phyloP scores from a whole-genome alignment of 1,139 yeast genomes.

The Suhomyces chickasaworum region DNA sequence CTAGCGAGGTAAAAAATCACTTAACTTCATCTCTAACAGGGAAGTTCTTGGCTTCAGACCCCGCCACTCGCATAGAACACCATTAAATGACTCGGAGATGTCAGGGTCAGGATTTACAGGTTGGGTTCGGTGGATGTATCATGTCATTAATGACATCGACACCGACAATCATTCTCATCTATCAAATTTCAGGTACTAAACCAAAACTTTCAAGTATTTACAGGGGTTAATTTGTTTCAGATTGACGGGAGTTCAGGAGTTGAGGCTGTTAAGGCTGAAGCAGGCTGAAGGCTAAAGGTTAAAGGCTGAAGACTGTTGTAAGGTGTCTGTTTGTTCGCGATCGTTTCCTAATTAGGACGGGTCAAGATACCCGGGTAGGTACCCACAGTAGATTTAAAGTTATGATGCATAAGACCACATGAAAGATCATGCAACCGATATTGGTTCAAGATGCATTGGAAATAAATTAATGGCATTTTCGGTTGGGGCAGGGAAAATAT shows the following conservation, averaged over 20 bases:
- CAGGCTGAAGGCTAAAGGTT: too few species aligned
- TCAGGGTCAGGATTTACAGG: background rate
- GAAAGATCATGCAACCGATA: constrained; percentile 1
- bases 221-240: too few species aligned
- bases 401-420: background rate
- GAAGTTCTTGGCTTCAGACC: background rate
- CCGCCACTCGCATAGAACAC: background rate
- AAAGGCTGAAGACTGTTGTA: too few species aligned
- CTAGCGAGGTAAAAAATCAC: background rate
- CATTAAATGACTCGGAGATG: background rate
- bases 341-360: background rate
- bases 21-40: background rate
- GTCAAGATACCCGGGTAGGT: background rate
- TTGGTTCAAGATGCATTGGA: background rate
- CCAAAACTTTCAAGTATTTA: too few species aligned
- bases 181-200: too few species aligned
- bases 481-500: too few species aligned
- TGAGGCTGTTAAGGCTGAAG: background rate
- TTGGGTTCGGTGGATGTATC: background rate
- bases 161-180: background rate
- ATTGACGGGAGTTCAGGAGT: too few species aligned
- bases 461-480: background rate
- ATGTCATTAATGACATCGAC: background rate
- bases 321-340: background rate
- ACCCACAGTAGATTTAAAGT: background rate